Evolutionary conservation across 2,329 filamentous ascomycete genomes (phyloP), one percentile per base, ranked within the genome.

Genomic region (Lasiodiplodia hormozganensis): DNA sequence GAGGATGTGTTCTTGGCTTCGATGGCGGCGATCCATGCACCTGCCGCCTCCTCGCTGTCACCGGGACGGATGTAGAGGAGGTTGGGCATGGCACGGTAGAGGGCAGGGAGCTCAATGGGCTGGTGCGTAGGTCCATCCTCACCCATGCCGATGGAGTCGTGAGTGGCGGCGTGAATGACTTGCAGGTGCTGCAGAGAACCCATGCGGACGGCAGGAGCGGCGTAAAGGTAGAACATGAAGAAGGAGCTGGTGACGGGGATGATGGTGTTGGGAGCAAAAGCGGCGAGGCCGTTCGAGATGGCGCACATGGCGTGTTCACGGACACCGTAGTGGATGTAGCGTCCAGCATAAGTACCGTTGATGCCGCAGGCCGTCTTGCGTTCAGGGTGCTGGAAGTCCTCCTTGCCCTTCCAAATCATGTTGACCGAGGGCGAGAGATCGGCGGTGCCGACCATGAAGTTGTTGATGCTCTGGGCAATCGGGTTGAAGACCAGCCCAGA

Each of bases 401-500:
- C 78, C 70, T 85, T 84, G 49, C 78, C 82, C 10, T 80, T 78
- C 84, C 85, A 88, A 36, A 82, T 83, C 85, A 88, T 87, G 72
- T 76, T 76, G 43, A 75, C 71, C 2, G 72, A 72, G 85, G 90
- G 83, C 86, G 75, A 91, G 79, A 72, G 79, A 79, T 89, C 90
- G 51, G 70, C 64, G 7, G 69, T 73, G 85, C 92, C 82, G 87
- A 97, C 93, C 82, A 96, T 90, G 91, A 98, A 98, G 76, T 85
- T 85, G 87, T 97, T 97, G 74, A 97, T 82, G 82, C 97, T 94
- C 77, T 97, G 91, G 69, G 86, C 85, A 4, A 88, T 75, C 0
- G 86, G 85, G 70, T 88, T 88, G 71, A 82, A 83, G 1, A 85
- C 81, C 4, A 86, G 72, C 0, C 85, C 85, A 6, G 83, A 81